Evolutionary conservation across 1,139 yeast genomes (phyloP), one percentile per base, ranked within the genome.

Genomic region (Taphrina confusa): DNA sequence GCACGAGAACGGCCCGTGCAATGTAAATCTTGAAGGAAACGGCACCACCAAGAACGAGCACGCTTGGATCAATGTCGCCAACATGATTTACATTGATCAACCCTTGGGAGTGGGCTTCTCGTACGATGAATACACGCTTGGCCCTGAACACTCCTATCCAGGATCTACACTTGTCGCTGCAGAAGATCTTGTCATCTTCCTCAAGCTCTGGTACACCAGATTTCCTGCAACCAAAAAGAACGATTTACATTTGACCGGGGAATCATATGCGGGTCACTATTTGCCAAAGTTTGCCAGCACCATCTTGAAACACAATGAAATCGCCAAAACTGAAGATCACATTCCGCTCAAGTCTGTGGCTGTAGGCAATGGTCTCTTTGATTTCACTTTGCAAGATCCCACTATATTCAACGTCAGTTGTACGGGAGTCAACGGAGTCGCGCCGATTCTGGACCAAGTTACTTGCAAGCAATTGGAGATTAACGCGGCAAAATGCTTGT

Each of bases 351-450:
- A 90, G 20, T 88, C 97, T 4, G 89, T 92, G 46, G 75, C 92
- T 74, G 90, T 92, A 70, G 98, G 98, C 71, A 92, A 92, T 72
- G 98, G 98, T 62, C 81, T 92, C 70, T 90, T 96, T 60, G 97
- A 92, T 74, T 90, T 95, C 14, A 81, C 87, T 72, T 82, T 83
- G 65, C 98, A 92, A 76, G 87, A 85, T 73, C 85, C 85, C 67
- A 83, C 83, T 73, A 91, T 88, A 75, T 87, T 87, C 76, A 95
- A 95, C 73, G 92, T 92, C 97, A 97, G 97, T 9, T 92, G 98
- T 75, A 64, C 62, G 27, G 49, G 31, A 22, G 20, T 42, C 16
- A 54, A 31, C 5, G 51, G 58, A 11, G 46, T 49, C 36, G 96
- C 97, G 66, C 78, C 95, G 6, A 95, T 90, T 8, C 77, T 92